phyloP scores from a whole-genome alignment of 495 filamentous ascomycete species.

The Penicillium malachiteum region DNA sequence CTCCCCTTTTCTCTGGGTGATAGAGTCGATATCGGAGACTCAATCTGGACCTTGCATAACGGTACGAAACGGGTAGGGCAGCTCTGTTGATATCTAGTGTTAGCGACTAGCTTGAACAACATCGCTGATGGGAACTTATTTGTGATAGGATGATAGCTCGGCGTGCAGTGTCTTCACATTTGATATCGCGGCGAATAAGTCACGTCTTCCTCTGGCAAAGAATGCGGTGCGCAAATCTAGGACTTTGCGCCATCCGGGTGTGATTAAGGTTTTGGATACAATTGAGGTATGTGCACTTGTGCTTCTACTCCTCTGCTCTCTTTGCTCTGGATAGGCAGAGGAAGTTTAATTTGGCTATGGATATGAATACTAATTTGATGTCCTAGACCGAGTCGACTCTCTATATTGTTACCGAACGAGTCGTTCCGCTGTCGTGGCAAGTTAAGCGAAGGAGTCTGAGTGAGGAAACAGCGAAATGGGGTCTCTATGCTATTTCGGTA shows the following conservation, averaged over 20 bases:
- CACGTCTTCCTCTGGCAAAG: conserved; percentile 77
- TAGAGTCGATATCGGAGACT: conserved; percentile 79
- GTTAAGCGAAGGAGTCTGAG: conserved; percentile 79
- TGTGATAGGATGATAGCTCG: conserved; percentile 80
- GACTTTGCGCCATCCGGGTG: conserved; percentile 89
- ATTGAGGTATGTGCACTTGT: conserved; percentile 66
- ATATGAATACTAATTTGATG: not conserved
- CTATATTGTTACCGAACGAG: conserved; percentile 90
- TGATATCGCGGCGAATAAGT: conserved; percentile 75
- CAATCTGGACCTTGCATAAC: conserved; percentile 90
- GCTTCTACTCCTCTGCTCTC: not conserved
- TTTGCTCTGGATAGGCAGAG: not conserved
- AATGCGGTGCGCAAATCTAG: conserved; percentile 91
- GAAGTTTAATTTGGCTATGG: not conserved
- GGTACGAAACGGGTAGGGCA: conserved; percentile 78
- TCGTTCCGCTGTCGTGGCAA: conserved; percentile 82
- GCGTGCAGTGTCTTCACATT: conserved; percentile 96
- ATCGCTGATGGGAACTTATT: conserved; percentile 1
- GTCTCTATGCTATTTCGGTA: conserved; percentile 81
- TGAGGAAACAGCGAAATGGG: conserved; percentile 94
- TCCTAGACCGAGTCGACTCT: conserved; percentile 82
- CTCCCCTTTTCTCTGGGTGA: conserved; percentile 93
- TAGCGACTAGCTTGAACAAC: conserved; percentile 2
- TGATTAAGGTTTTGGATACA: conserved; percentile 88
- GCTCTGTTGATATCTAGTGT: conserved; percentile 8